phyloP scores from a whole-genome alignment of 495 filamentous ascomycete genomes.

The Tuber umbilicatum region DNA sequence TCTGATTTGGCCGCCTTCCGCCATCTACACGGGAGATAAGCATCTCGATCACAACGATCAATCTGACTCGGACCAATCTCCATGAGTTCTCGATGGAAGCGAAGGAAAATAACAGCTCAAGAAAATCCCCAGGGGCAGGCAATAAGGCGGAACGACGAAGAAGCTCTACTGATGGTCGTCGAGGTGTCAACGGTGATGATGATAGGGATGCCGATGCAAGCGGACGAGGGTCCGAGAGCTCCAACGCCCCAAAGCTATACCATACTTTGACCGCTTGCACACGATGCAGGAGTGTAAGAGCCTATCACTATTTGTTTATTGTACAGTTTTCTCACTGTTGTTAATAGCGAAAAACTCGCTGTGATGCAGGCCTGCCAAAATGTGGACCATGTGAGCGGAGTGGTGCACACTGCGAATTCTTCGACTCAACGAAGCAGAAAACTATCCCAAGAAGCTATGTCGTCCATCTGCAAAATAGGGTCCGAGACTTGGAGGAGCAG shows the following conservation, averaged over 20 bases:
- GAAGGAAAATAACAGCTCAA: slow-evolving; percentile 37
- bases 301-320: slow-evolving; percentile 17
- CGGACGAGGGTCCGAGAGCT: slow-evolving; percentile 21
- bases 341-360: slow-evolving; percentile 79
- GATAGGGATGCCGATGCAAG: slow-evolving; percentile 12
- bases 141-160: slow-evolving; percentile 12
- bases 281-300: slow-evolving; percentile 71
- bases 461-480: slow-evolving; percentile 73
- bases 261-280: slow-evolving; percentile 85
- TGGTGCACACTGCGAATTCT: slow-evolving; percentile 85
- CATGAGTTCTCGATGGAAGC: slow-evolving; percentile 43
- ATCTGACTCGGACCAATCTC: slow-evolving; percentile 27
- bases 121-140: slow-evolving; percentile 31
- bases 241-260: slow-evolving; percentile 56
- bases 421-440: slow-evolving; percentile 69
- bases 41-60: slow-evolving; percentile 30
- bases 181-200: slow-evolving; percentile 15
- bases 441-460: slow-evolving; percentile 82
- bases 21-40: slow-evolving; percentile 14
- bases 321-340: slow-evolving; percentile 30
- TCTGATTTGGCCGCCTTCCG: slow-evolving; percentile 15
- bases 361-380: slow-evolving; percentile 80
- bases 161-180: slow-evolving; percentile 22
- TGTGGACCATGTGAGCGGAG: slow-evolving; percentile 90
- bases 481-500: slow-evolving; percentile 69